Base-by-base conservation (phyloP, 352 stramenopile species). In the Pythium sukuiense region DNA sequence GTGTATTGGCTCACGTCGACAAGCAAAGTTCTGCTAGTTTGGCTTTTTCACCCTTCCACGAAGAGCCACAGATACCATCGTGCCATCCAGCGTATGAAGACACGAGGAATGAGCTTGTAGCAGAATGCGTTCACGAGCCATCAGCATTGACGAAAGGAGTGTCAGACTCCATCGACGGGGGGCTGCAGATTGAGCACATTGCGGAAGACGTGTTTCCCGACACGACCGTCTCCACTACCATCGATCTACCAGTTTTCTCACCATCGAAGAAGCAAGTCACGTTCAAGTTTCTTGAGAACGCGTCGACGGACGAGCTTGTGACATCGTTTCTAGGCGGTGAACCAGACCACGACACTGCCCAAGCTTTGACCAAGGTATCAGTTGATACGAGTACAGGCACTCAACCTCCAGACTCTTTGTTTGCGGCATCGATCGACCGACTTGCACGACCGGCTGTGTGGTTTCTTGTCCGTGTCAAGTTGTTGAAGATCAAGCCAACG, bases 391-490 rank as follows among this genome's bases (percentile, higher is more conserved):
- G 45, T 12, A 20, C 45, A 6, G 45, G 3, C 18, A 14, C 14
- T 11, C 6, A 18, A 18, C n/a, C 20, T 5, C 4, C n/a, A 16
- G 18, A 30, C 11, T 30, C 45, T 13, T 52, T 20, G 12, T 52
- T 52, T 59, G 29, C 2, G 12, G 27, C 6, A 45, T 16, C 39
- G 0, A 68, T 72, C 48, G 66, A 68, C 30, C 39, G 64, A n/a
- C 55, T 68, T 24, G 66, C 66, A 1, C 59, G 66, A 18, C 66
- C 66, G 16, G 66, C 60, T 45, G 20, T 72, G 11, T 72, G 66
- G 66, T 65, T 58, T 35, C 50, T 72, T 2, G 55, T 46, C 41
- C 59, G 55, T 9, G 24, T 60, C 2, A 63, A 58, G 24, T 11
- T 72, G 48, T 12, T 72, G 13, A 62, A 57, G 13, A 49, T 68